Percentiles rank a stretch among this genome's conserved stretches.
Conservation (phyloP, 2,329 filamentous ascomycete genomes). For the Trichophyton schoenleinii region DNA sequence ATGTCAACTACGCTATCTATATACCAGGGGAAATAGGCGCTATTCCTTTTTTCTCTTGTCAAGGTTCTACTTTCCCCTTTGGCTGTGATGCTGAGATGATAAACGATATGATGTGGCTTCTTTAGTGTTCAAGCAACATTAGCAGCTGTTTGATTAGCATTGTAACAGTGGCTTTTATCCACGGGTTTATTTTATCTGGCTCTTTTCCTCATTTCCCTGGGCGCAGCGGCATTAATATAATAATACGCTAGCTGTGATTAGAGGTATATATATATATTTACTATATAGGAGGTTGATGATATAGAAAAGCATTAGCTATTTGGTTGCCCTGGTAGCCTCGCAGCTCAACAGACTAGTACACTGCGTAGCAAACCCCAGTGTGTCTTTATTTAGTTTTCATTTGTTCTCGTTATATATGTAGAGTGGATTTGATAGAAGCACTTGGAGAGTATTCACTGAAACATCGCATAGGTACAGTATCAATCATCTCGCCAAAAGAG, state of each 20-base stretch:
- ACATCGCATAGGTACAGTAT: not conserved
- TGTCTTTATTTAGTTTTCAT: not conserved
- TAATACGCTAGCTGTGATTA: not conserved
- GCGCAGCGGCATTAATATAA: not conserved
- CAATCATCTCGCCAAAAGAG: not conserved
- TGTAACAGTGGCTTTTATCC: not conserved
- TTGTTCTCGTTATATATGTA: not conserved
- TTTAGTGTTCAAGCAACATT: not conserved
- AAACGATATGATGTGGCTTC: not conserved
- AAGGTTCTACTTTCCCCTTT: not conserved
- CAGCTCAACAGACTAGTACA: not conserved
- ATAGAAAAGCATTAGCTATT: not conserved
- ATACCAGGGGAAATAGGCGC: not conserved
- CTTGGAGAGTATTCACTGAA: not conserved
- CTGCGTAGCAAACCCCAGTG: not conserved
- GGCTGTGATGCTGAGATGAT: not conserved
- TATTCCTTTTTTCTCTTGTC: not conserved
- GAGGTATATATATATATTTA: not conserved
- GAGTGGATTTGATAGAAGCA: not conserved
- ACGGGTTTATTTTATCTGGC: not conserved
- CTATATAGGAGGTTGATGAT: not conserved
- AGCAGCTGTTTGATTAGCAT: not conserved
- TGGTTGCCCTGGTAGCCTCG: not conserved
- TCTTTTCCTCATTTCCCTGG: not conserved
- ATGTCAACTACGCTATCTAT: not conserved